Evolutionary conservation across 495 filamentous ascomycete genomes (phyloP).

Genomic region (Aspergillus baeticus): DNA sequence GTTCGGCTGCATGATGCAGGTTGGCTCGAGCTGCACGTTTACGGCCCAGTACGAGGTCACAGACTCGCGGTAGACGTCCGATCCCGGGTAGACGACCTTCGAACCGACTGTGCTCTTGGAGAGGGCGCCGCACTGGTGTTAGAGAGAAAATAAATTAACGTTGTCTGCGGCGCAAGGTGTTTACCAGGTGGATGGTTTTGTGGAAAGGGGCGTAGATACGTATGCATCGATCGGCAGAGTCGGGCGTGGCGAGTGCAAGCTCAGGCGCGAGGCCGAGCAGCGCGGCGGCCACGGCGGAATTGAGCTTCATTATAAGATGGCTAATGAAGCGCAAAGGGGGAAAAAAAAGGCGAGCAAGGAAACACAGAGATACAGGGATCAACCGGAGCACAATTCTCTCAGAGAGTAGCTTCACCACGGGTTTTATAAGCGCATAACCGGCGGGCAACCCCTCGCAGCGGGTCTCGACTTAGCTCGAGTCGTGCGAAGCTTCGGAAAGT

Average conservation of each 20-base stretch:
- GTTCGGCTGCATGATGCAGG: conserved; percentile 34
- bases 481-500: background rate
- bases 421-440: background rate
- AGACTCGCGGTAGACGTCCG: conserved; percentile 12
- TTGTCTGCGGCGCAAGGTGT: too few relatives aligned
- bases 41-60: conserved; percentile 30
- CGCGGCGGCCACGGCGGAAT: conserved; percentile 1
- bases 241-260: background rate
- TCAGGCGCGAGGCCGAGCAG: conserved; percentile 10
- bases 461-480: background rate
- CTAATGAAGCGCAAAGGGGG: background rate
- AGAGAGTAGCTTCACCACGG: background rate
- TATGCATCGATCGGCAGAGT: background rate
- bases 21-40: conserved; percentile 33
- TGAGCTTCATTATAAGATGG: conserved; percentile 14
- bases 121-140: conserved; percentile 12
- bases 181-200: too few relatives aligned
- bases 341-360: too few relatives aligned
- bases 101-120: background rate
- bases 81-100: conserved; percentile 9
- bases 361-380: too few relatives aligned
- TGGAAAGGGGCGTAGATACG: background rate
- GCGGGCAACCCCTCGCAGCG: background rate
- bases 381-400: background rate
- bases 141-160: background rate